A percentile compares a stretch with the other conserved stretches of the same genome.
phyloP scores from a whole-genome alignment of 768 basidiomycete species.

The Russula foetens region DNA sequence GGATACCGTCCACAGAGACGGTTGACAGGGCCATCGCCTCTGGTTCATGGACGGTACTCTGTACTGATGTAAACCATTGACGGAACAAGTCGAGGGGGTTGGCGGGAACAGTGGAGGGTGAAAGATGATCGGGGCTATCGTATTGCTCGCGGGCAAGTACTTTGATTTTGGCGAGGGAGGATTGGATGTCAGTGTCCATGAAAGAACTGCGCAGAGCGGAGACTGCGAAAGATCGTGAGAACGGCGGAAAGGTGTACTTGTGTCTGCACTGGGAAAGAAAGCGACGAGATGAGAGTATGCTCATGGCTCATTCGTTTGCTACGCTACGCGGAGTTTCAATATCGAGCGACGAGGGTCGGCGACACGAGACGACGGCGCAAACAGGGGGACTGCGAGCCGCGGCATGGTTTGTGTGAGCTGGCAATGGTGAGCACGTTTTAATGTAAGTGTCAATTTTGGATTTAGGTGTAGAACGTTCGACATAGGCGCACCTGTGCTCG shows the following conservation, averaged over 20 bases:
- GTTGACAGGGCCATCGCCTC: conserved; percentile 85
- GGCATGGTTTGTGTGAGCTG: no score
- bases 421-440: no score
- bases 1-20: conserved; percentile 60
- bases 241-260: neutral
- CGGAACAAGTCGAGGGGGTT: conserved; percentile 83
- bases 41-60: conserved; percentile 68
- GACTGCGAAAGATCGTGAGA: neutral
- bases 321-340: conserved; percentile 3
- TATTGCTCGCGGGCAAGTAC: conserved; percentile 77
- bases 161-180: conserved; percentile 47
- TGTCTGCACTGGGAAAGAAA: neutral
- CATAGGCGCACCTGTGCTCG: no score
- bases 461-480: no score
- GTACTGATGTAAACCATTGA: conserved; percentile 72
- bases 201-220: conserved; percentile 32
- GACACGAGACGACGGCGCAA: no score
- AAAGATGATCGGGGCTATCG: conserved; percentile 51
- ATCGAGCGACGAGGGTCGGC: no score
- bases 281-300: neutral
- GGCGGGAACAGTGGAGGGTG: conserved; percentile 50
- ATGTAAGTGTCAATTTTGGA: no score
- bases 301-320: no score
- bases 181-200: conserved; percentile 28
- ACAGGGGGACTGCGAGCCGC: no score